These are phyloP conservation scores for Hanseniaspora lachancei DNA, from an alignment of 805 yeast species.

Conservation along the genomic window DNA sequence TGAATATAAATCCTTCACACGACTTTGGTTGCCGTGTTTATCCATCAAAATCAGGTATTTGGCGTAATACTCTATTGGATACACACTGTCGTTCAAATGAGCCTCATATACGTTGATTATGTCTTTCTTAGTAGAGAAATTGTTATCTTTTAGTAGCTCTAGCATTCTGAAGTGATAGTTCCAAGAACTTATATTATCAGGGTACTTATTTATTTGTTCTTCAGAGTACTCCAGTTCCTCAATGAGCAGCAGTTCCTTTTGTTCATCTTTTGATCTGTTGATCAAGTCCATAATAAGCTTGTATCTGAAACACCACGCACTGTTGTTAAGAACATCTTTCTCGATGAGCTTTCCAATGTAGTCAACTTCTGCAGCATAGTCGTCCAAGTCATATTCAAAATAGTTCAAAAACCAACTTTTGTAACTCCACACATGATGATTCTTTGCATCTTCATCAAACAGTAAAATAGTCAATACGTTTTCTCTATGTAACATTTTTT, in stretches of 20 bases:
- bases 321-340: slow-evolving; percentile 69
- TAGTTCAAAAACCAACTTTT: slow-evolving; percentile 65
- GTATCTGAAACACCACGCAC: slow-evolving; percentile 78
- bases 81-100: slow-evolving; percentile 29
- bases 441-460: slow-evolving; percentile 69
- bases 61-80: slow-evolving; percentile 53
- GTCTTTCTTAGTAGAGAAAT: slow-evolving; percentile 31
- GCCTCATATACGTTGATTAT: slow-evolving; percentile 28
- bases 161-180: slow-evolving; percentile 58
- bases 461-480: slow-evolving; percentile 50
- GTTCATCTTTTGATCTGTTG: slow-evolving; percentile 13
- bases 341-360: slow-evolving; percentile 39
- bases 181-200: slow-evolving; percentile 81
- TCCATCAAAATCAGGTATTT: slow-evolving; percentile 30
- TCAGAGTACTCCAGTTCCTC: slow-evolving; percentile 45
- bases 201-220: slow-evolving; percentile 41
- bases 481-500: slow-evolving; percentile 42
- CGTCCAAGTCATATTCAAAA: slow-evolving; percentile 27
- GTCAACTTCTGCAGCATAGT: slow-evolving; percentile 38
- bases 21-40: slow-evolving; percentile 21
- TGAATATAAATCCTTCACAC: slow-evolving; percentile 36
- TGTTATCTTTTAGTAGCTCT: slow-evolving; percentile 19
- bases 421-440: slow-evolving; percentile 94
- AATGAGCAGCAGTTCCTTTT: slow-evolving; percentile 15
- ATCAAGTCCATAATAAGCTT: slow-evolving; percentile 38